Base-by-base conservation (phyloP, 192 early-diverging fungal species). In the Irineochytrium annulatum region DNA sequence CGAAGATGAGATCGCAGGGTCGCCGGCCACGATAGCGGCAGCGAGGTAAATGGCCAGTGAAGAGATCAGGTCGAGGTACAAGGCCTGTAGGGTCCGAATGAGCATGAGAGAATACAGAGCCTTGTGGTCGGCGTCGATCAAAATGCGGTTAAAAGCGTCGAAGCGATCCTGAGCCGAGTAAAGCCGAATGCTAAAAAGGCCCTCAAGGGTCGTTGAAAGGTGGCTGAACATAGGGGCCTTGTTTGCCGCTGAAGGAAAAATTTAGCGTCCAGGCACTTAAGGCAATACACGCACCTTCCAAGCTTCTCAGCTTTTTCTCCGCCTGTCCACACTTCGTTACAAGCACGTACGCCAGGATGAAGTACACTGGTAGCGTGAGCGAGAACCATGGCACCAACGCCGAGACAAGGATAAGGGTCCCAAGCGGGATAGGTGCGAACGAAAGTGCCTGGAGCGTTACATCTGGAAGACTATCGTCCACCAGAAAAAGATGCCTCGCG, bases 191-290 rank as follows among this genome's bases (percentile, higher is more conserved):
- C 71, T 78, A 49, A 84, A 83, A 3, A 89, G 72, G 0, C 88
- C 88, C 55, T 89, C 84, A 0, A 89, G 64, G 6, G 88, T 87
- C 8, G 84, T 76, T 0, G 87, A 84, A 33, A 89, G 68, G 63
- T 89, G 88, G 1, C 78, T 63, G 67, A 90, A 89, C 37, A 89
- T 85, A 2, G 86, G 86, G 0, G 82, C 70, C 54, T 87, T 88
- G 56, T 82, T 85, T 53, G 58, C 58, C 0, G 82, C 88, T 78
- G 20, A 27, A 43, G 53, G 28, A 24, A 14, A 68, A 66, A 20
- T 19, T 30, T 20, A 70, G 51, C 1, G 3, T 19, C 11, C 20
- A 20, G 16, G 52, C 14, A 22, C 20, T 60, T 17, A 57, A 0
- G 34, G 37, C 11, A 62, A 37, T 52, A 24, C 51, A n/a, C n/a